Evolutionary conservation across 1,139 yeast genomes (phyloP), one percentile per base, ranked within the genome.

Genomic region (Hyphopichia burtonii): DNA sequence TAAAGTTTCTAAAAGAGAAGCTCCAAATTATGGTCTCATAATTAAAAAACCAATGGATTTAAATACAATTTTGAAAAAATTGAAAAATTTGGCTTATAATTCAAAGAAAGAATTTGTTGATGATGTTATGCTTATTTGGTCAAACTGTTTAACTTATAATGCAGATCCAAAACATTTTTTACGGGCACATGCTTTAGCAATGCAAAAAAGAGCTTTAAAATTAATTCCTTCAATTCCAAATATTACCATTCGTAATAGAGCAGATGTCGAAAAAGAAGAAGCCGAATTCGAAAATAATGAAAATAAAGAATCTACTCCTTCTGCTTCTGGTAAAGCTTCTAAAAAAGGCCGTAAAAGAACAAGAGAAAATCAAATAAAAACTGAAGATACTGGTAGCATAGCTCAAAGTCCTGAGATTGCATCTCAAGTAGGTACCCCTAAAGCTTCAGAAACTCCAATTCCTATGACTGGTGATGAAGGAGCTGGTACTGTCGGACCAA

Each of bases 31-130:
- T 65, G 90, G 90, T 46, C 82, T 83, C 44, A 77, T 94, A 34
- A 91, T 94, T 53, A 91, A 90, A 54, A 82, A 80, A 44, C 99
- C 99, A 25, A 94, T 94, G 99, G 99, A 94, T 58, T 72, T 94
- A 50, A 91, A 90, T 55, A 91, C 98, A 0, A 96, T 94, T 12
- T 76, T 90, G 83, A 91, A 90, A 55, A 93, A 91, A 58, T 69
- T 94, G 52, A 90, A 90, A 56, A 71, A 78, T 3, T 80, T 88
- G 46, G 91, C 87, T 48, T 93, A 93, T 60, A 79, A 76, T 51
- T 86, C 90, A 37, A 93, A 91, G 55, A 78, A 82, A 48, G 96
- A 87, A 51, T 93, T 93, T 71, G 96, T 90, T 18, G 95, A 87
- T 56, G 99, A 93, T 61, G 68, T 93, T 44, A 87, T 87, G 91